These are phyloP conservation scores for Chlamydomonas eustigma DNA, from an alignment of 139 green algal species.

Conservation along the genomic window DNA sequence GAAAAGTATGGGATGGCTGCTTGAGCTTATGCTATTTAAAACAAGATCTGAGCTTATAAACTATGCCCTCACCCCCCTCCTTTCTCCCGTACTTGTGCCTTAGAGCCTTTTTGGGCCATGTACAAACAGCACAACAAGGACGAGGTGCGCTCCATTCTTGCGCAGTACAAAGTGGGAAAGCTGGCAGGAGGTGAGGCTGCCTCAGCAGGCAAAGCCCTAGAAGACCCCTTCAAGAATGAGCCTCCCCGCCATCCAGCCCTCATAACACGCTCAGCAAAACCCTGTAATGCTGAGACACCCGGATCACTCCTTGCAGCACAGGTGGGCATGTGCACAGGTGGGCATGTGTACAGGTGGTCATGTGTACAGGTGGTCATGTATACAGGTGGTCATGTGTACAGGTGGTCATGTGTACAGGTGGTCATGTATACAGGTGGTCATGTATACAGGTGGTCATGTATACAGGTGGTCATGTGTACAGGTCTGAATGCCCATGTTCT, in stretches of 20 bases:
- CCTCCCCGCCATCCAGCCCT: constrained; percentile 64
- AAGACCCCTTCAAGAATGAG: constrained; percentile 75
- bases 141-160: constrained; percentile 59
- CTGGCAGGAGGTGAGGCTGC: constrained; percentile 41
- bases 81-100: not conserved
- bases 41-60: too few species aligned
- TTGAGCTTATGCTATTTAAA: too few species aligned
- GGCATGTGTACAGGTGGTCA: too few species aligned
- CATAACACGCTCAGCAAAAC: constrained; percentile 53
- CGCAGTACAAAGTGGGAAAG: constrained; percentile 72
- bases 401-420: too few species aligned
- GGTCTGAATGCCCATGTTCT: too few species aligned
- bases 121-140: constrained; percentile 79
- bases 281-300: constrained; percentile 76
- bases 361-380: too few species aligned
- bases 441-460: too few species aligned
- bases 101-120: constrained; percentile 84
- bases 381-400: too few species aligned
- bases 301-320: constrained; percentile 43
- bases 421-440: too few species aligned
- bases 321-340: not conserved
- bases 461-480: too few species aligned
- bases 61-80: too few species aligned
- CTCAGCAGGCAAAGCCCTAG: constrained; percentile 5
- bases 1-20: too few species aligned